phyloP scores from a whole-genome alignment of 768 basidiomycete species.

The Boletus rubroflammeus region DNA sequence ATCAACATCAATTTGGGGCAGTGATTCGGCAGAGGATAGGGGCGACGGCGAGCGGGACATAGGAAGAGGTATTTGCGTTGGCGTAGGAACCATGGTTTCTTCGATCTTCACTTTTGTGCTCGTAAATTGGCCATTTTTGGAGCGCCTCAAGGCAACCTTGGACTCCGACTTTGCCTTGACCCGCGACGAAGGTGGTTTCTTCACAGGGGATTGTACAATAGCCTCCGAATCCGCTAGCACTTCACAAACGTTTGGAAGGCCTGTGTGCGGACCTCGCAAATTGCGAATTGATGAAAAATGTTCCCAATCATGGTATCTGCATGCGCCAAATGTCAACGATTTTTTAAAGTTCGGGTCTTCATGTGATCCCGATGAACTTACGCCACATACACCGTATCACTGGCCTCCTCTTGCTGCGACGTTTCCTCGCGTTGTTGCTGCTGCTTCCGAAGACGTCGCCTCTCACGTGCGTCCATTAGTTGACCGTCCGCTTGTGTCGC shows the following conservation, averaged over 20 bases:
- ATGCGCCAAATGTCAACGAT: slow-evolving; percentile 9
- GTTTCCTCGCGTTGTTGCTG: slow-evolving; percentile 29
- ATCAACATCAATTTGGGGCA: slow-evolving; percentile 26
- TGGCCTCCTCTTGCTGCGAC: slow-evolving; percentile 18
- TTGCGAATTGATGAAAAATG: slow-evolving; percentile 94
- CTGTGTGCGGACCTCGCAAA: slow-evolving; percentile 76
- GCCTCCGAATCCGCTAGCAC: slow-evolving; percentile 32
- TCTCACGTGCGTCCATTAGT: slow-evolving; percentile 40
- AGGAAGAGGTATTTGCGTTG: slow-evolving; percentile 36
- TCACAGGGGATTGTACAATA: slow-evolving; percentile 30
- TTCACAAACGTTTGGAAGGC: slow-evolving; percentile 64
- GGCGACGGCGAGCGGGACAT: slow-evolving; percentile 38
- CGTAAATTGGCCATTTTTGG: slow-evolving; percentile 25
- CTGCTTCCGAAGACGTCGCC: slow-evolving; percentile 40
- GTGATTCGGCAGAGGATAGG: slow-evolving; percentile 25
- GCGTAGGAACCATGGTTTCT: slow-evolving; percentile 21
- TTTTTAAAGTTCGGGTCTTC: not conserved
- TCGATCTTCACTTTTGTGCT: slow-evolving; percentile 21
- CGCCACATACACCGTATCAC: slow-evolving; percentile 76
- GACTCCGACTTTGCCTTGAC: slow-evolving; percentile 25
- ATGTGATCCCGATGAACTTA: slow-evolving; percentile 42
- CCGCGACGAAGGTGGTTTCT: slow-evolving; percentile 33
- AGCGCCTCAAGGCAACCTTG: slow-evolving; percentile 14
- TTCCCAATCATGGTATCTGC: slow-evolving; percentile 89
- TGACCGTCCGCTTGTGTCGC: slow-evolving; percentile 25